These are phyloP conservation scores for Porcisia deanei DNA, from an alignment of 208 protist species.

Conservation along the genomic window DNA sequence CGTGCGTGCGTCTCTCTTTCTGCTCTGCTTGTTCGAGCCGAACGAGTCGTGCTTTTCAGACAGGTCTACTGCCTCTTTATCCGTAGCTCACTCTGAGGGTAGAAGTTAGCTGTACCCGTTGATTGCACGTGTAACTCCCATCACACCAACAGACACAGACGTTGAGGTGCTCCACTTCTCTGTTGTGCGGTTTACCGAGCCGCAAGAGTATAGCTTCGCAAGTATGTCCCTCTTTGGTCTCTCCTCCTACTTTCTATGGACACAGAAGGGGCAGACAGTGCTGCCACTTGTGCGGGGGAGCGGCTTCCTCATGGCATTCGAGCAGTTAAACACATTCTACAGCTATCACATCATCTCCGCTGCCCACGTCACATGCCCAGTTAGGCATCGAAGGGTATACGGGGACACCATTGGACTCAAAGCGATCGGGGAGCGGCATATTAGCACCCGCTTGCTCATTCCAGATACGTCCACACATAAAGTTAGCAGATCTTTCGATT, in stretches of 20 bases:
- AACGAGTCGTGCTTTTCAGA: neutral
- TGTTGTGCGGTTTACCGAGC: neutral
- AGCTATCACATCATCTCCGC: constrained; percentile 83
- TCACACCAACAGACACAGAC: neutral
- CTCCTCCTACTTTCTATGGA: constrained; percentile 91
- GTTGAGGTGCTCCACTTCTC: neutral
- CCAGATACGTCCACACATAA: constrained; percentile 31
- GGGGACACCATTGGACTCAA: constrained; percentile 68
- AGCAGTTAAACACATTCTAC: constrained; percentile 74
- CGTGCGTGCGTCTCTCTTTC: neutral
- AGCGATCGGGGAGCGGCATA: constrained; percentile 87
- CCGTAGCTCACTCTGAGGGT: neutral
- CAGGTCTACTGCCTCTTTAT: neutral
- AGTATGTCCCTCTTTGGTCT: constrained; percentile 77
- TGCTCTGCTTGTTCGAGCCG: neutral
- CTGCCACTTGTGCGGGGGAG: constrained; percentile 84
- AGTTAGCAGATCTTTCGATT: constrained; percentile 43
- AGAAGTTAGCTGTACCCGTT: no score
- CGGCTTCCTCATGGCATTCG: constrained; percentile 77
- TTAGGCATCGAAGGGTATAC: constrained; percentile 63
- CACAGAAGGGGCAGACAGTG: constrained; percentile 83
- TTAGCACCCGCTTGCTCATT: constrained; percentile 67
- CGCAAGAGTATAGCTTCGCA: neutral
- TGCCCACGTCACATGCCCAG: constrained; percentile 82
- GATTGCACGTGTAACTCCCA: neutral